Evolutionary conservation across 345 rosid species (phyloP).

Genomic region (Chamaenerion angustifolium): DNA sequence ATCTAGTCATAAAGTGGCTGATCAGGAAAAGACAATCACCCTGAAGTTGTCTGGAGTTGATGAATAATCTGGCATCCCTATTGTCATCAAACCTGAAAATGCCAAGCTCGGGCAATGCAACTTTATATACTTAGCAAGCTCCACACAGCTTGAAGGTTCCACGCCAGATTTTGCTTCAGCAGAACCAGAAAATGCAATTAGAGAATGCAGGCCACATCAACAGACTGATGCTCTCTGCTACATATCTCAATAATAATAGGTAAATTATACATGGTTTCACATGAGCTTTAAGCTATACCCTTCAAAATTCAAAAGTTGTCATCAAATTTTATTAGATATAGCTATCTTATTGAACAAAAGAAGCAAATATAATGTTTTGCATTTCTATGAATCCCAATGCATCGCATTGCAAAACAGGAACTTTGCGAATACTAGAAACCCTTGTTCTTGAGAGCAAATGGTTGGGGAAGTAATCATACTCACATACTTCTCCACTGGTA

Average conservation of each 20-base stretch:
- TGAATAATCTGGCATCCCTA: constrained; percentile 79
- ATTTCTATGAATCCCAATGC: no score
- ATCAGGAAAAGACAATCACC: constrained; percentile 21
- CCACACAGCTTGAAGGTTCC: constrained; percentile 58
- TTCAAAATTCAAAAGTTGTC: no score
- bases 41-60: constrained; percentile 84
- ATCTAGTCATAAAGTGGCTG: no score
- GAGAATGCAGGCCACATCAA: no score
- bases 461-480: constrained; percentile 12
- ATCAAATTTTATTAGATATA: no score
- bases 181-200: constrained; percentile 1
- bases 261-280: background rate
- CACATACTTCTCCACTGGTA: constrained; percentile 89
- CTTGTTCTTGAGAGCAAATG: background rate
- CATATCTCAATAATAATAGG: no score
- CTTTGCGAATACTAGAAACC: background rate
- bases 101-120: constrained; percentile 48
- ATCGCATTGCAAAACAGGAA: no score
- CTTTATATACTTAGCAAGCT: constrained; percentile 60
- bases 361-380: no score
- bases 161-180: constrained; percentile 80
- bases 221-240: no score
- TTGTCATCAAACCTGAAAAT: constrained; percentile 88
- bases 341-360: no score
- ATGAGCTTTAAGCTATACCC: no score